Conservation (phyloP, 2,329 filamentous ascomycete genomes). For the Talaromyces marneffei region DNA sequence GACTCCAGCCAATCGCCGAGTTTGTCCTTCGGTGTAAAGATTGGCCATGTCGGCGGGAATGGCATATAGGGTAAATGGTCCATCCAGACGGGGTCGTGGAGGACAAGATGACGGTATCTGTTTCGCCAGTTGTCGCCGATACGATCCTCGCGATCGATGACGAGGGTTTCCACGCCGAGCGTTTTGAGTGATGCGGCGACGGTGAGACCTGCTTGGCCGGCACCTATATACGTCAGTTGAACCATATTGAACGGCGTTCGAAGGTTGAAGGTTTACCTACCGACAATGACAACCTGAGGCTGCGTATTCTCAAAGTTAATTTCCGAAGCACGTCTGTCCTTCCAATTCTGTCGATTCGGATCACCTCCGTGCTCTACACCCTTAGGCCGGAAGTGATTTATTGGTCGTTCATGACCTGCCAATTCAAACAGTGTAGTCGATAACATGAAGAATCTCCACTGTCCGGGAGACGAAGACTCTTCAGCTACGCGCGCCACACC, state of each 20-base stretch:
- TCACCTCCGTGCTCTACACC: slow-evolving; percentile 54
- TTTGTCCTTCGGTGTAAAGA: slow-evolving; percentile 68
- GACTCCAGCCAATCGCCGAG: slow-evolving; percentile 62
- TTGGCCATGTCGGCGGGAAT: slow-evolving; percentile 61
- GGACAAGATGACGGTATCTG: slow-evolving; percentile 59
- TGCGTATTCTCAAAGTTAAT: slow-evolving; percentile 47
- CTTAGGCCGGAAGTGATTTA: slow-evolving; percentile 44
- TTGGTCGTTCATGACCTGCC: slow-evolving; percentile 49
- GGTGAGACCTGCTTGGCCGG: slow-evolving; percentile 56
- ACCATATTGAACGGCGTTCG: background rate
- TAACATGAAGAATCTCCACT: slow-evolving; percentile 60
- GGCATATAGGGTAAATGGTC: slow-evolving; percentile 56
- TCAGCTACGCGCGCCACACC: slow-evolving; percentile 51
- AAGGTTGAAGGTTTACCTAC: slow-evolving; percentile 39
- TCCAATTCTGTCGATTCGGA: slow-evolving; percentile 54
- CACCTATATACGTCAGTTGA: slow-evolving; percentile 37
- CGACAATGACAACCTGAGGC: slow-evolving; percentile 57
- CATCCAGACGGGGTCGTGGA: slow-evolving; percentile 60
- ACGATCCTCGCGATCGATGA: slow-evolving; percentile 54
- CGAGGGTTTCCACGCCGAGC: slow-evolving; percentile 50
- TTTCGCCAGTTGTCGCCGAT: slow-evolving; percentile 61
- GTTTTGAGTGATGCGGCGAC: slow-evolving; percentile 55
- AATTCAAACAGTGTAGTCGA: slow-evolving; percentile 56
- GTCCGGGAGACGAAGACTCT: slow-evolving; percentile 22
- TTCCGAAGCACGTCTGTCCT: slow-evolving; percentile 48